These are phyloP conservation scores for Clonostachys rosea DNA, from an alignment of 2,329 filamentous ascomycete genomes.

Conservation along the genomic window DNA sequence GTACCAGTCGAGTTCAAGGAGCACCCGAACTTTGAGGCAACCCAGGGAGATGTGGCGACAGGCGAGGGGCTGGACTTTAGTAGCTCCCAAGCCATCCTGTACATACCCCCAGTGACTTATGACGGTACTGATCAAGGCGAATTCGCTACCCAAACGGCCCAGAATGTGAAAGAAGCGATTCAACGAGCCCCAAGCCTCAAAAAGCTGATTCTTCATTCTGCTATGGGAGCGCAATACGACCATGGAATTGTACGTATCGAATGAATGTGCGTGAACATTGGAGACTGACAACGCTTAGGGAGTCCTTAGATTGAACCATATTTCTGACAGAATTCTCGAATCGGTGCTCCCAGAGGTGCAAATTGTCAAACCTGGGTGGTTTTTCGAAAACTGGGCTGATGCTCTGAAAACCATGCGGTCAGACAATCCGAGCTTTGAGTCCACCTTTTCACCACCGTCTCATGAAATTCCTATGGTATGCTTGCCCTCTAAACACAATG, in stretches of 20 bases:
- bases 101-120: conserved; percentile 21
- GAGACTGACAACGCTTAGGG: conserved; percentile 11
- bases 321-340: conserved; percentile 12
- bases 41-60: conserved; percentile 19
- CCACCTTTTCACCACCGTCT: conserved; percentile 15
- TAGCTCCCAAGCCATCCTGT: conserved; percentile 21
- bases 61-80: conserved; percentile 17
- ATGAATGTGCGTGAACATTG: too few relatives aligned
- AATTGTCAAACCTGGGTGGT: conserved; percentile 9
- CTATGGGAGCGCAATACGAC: conserved; percentile 19
- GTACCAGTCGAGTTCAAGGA: conserved; percentile 17
- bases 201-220: conserved; percentile 17
- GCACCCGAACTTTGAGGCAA: conserved; percentile 18
- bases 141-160: conserved; percentile 13
- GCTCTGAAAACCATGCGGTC: conserved; percentile 10
- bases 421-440: conserved; percentile 15
- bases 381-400: conserved; percentile 11
- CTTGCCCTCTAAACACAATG: background rate
- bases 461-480: conserved; percentile 24
- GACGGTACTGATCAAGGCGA: conserved; percentile 14
- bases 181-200: conserved; percentile 6
- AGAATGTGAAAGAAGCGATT: conserved; percentile 13
- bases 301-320: conserved; percentile 13
- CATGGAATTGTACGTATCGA: conserved; percentile 16
- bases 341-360: conserved; percentile 11